Conservation (phyloP, 163 green algal genomes). For the Scenedesmus sp. region DNA sequence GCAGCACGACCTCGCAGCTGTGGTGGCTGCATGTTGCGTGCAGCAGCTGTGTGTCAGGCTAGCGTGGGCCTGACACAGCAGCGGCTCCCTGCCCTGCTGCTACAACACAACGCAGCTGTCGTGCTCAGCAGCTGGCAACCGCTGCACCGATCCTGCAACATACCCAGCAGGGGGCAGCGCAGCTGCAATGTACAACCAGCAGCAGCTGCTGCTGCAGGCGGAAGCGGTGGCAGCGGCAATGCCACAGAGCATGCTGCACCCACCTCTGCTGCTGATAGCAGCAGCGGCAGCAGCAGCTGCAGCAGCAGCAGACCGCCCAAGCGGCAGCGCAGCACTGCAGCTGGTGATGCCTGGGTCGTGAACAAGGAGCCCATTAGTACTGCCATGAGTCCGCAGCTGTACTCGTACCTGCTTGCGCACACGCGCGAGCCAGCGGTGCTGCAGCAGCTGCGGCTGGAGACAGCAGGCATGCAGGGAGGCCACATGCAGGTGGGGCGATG, state of each 20-base stretch:
- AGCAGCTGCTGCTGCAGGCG: background rate
- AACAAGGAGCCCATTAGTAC: conserved; percentile 67
- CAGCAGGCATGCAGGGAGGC: conserved; percentile 62
- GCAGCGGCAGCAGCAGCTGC: conserved; percentile 25
- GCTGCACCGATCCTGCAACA: background rate
- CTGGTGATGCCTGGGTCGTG: conserved; percentile 1
- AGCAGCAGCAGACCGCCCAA: conserved; percentile 9
- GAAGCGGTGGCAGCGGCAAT: conserved; percentile 23
- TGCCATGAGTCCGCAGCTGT: conserved; percentile 71
- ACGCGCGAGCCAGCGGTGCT: conserved; percentile 81
- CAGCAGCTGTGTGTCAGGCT: background rate
- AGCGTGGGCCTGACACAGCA: background rate
- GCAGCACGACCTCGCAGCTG: background rate
- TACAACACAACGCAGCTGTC: background rate
- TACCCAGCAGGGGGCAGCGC: background rate
- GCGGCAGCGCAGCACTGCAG: background rate
- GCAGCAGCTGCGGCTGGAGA: conserved; percentile 74
- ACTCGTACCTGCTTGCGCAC: conserved; percentile 84
- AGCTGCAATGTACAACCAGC: background rate
- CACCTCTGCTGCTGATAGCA: background rate
- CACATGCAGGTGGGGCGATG: conserved; percentile 67
- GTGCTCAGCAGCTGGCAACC: background rate
- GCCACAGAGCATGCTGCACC: background rate
- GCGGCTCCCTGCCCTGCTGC: background rate
- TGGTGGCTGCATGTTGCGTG: background rate